These are phyloP conservation scores for Scutellospora calospora DNA, from an alignment of 371 early-diverging fungal species.

Conservation along the genomic window DNA sequence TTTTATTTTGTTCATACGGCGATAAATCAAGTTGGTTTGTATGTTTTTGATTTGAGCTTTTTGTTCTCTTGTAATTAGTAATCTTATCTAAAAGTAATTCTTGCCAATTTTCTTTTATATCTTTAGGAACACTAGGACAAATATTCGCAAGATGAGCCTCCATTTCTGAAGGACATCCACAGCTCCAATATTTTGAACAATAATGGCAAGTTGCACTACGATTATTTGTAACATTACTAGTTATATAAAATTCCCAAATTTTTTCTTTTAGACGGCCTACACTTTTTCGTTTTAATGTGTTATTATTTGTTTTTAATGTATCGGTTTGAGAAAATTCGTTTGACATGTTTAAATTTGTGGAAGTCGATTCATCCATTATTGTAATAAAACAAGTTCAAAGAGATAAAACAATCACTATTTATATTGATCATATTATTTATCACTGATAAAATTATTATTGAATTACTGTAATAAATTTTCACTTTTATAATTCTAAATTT, in stretches of 20 bases:
- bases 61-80: background rate
- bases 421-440: too few species aligned
- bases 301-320: background rate
- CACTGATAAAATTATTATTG: too few species aligned
- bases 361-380: background rate
- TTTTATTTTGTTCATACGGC: background rate
- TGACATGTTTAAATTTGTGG: background rate
- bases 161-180: background rate
- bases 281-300: background rate
- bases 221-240: background rate
- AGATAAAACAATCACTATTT: too few species aligned
- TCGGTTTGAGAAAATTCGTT: background rate
- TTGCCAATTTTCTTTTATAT: background rate
- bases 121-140: background rate
- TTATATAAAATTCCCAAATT: conserved; percentile 5
- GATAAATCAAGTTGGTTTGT: background rate
- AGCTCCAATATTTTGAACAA: background rate
- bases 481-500: too few species aligned
- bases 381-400: background rate
- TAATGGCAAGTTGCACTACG: background rate
- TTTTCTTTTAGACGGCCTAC: conserved; percentile 1
- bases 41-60: background rate
- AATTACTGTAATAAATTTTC: too few species aligned
- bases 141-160: background rate
- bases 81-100: too few species aligned